A percentile compares a stretch with the other conserved stretches of the same genome.
phyloP scores from a whole-genome alignment of 257 asterid species.

The Leptodermis oblonga region DNA sequence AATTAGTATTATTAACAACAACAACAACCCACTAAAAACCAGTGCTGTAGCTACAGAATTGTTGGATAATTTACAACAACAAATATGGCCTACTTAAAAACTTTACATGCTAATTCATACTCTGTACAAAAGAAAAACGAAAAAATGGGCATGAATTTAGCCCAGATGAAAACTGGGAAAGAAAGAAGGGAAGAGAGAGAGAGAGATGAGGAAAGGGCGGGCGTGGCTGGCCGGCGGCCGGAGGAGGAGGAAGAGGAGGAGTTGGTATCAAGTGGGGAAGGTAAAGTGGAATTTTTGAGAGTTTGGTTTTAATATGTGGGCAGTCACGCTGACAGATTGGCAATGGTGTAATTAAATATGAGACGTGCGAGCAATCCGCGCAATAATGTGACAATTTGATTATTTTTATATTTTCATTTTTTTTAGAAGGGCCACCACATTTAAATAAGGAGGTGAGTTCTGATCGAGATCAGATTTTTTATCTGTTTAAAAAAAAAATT shows the following conservation, averaged over 20 bases:
- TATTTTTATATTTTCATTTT: conserved; percentile 14
- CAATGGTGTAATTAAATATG: conserved; percentile 41
- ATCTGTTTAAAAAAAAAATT: too few species aligned
- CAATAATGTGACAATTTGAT: conserved; percentile 27
- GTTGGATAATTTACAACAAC: conserved; percentile 4
- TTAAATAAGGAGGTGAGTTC: conserved; percentile 4
- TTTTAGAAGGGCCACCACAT: conserved; percentile 24
- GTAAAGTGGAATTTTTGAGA: conserved; percentile 29
- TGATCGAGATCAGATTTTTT: background rate
- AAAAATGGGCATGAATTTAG: conserved; percentile 5
- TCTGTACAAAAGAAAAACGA: background rate
- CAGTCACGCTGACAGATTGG: conserved; percentile 68
- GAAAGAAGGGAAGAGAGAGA: background rate
- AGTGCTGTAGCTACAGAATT: background rate
- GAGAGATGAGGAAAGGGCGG: background rate
- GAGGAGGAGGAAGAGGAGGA: conserved; percentile 11
- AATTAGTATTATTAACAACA: background rate
- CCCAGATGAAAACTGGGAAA: background rate
- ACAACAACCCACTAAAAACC: too few species aligned
- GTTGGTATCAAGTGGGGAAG: conserved; percentile 31
- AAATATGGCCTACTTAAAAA: background rate
- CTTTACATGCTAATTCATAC: background rate
- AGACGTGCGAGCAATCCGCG: conserved; percentile 68
- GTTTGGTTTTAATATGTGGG: conserved; percentile 29
- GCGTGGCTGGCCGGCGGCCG: conserved; percentile 32